These are phyloP conservation scores for Fusarium zealandicum DNA, from an alignment of 2,329 filamentous ascomycete genomes.

Conservation along the genomic window DNA sequence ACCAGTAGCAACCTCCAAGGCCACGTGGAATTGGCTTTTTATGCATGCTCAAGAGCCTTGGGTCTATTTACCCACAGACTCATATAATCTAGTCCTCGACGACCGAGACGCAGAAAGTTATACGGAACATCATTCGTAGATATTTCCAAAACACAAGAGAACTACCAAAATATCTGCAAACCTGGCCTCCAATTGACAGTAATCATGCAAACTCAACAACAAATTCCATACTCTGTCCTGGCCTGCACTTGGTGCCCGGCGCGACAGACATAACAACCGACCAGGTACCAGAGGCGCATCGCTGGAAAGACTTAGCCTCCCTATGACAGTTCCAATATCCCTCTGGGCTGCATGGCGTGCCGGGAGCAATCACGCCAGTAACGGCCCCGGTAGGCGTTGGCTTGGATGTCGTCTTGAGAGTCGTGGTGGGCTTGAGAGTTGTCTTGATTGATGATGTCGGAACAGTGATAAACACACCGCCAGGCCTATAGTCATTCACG, in stretches of 20 bases:
- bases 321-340: conserved; percentile 33
- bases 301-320: conserved; percentile 55
- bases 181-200: too few species aligned
- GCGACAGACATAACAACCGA: conserved; percentile 56
- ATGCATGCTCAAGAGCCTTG: too few species aligned
- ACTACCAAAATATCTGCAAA: too few species aligned
- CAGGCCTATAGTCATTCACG: conserved; percentile 41
- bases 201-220: conserved; percentile 24
- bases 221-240: conserved; percentile 40
- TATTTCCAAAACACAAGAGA: too few species aligned
- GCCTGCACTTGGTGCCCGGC: conserved; percentile 58
- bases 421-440: conserved; percentile 23
- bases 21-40: too few species aligned
- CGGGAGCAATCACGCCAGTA: conserved; percentile 17
- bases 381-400: conserved; percentile 19
- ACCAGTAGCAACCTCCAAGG: too few species aligned
- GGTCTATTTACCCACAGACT: too few species aligned
- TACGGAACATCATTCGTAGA: too few species aligned
- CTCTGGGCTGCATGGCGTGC: conserved; percentile 38
- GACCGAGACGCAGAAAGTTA: too few species aligned
- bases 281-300: conserved; percentile 66
- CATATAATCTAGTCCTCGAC: too few species aligned
- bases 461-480: conserved; percentile 51
- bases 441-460: too few species aligned
- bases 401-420: conserved; percentile 18